Conservation (phyloP, 2,329 filamentous ascomycete species). For the Mycosphaerella arachidis region DNA sequence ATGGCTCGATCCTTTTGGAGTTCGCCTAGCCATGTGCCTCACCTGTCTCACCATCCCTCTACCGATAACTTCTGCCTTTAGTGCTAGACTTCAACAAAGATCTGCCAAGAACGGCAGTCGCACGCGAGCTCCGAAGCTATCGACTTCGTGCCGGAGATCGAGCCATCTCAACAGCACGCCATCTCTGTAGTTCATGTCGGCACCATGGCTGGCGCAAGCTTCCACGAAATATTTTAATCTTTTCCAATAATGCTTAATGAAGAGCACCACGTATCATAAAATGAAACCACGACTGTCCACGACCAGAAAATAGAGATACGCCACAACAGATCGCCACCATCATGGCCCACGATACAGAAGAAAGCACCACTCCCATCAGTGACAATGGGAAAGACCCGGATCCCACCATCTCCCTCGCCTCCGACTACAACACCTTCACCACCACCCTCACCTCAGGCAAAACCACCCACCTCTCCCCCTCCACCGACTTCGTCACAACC, state of each 20-base stretch:
- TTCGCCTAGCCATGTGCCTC: too few relatives aligned
- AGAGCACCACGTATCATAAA: background rate
- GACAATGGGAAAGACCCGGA: background rate
- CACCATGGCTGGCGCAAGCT: background rate
- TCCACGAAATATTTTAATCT: background rate
- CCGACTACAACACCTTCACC: slow-evolving; percentile 8
- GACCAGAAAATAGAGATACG: background rate
- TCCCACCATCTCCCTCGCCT: background rate
- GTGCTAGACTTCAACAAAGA: background rate
- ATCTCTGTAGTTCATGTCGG: background rate
- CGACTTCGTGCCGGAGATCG: background rate
- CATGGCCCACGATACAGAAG: background rate
- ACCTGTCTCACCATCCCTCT: background rate
- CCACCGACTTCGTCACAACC: slow-evolving; percentile 25
- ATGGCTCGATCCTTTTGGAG: background rate
- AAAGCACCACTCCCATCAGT: background rate
- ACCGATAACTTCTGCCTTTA: background rate
- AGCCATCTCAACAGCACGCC: slow-evolving; percentile 2
- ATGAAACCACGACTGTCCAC: background rate
- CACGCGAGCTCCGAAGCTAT: background rate
- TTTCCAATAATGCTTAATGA: background rate
- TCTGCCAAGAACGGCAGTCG: background rate
- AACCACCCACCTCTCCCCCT: slow-evolving; percentile 1
- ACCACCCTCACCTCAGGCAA: slow-evolving; percentile 1
- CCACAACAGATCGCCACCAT: background rate